Evolutionary conservation across 805 yeast genomes (phyloP), one percentile per base, ranked within the genome.

Genomic region (Wickerhamiella nectarea): DNA sequence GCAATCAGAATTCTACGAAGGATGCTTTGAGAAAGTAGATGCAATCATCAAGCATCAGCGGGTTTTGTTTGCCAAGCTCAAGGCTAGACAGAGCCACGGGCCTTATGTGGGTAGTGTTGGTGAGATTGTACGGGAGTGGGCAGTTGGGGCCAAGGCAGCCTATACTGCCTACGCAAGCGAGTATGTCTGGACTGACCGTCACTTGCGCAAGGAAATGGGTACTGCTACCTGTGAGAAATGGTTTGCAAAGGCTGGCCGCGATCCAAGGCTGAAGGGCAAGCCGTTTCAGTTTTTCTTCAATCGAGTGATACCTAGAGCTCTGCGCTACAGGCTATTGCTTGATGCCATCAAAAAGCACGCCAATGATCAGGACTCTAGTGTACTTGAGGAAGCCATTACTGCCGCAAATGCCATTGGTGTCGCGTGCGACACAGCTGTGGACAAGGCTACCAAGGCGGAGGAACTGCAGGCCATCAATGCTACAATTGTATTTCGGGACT

Each of bases 61-160:
- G 40, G 62, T 62, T 21, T 60, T 84, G 2, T 63, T 78, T 39
- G 71, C 69, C 11, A 84, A 83, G 0, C 62, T 84, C 22, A 62
- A 77, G 25, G 62, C 64, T 45, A 71, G 79, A 36, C 64, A 82
- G 36, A 63, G 71, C 19, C 62, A 72, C 3, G 87, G 89, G 0
- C 80, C 78, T 41, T 78, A 75, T 46, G 33, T 53, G 1, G 70
- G 68, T 28, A 74, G 75, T 7, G 68, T 82, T 12, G 81, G 80
- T 3, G 75, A 74, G 38, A 67, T 81, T 9, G 74, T 80, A 49
- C 58, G 68, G 24, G 69, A 70, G 15, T 84, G 94, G 94, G 67
- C 78, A 1, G 62, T 63, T 22, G 68, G 65, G 17, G 85, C 83
- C 0, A 62, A 67, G 18, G 64, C 64, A 1, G 67, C 76, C 0